Conservation (phyloP, 495 filamentous ascomycete genomes). For the Chaetomidium leptoderma region DNA sequence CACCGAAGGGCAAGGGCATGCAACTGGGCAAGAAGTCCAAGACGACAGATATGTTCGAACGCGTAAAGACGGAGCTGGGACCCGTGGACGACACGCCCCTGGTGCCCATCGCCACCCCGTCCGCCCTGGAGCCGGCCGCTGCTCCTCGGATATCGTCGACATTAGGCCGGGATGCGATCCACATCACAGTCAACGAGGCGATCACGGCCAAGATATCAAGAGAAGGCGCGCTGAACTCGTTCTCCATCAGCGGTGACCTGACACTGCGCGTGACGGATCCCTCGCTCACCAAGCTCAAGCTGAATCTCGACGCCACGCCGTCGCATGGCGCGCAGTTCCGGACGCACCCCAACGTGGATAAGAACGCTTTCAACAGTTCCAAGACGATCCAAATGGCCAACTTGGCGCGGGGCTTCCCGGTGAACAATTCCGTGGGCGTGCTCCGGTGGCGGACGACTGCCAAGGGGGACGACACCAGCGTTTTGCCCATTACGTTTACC, state of each 20-base stretch:
- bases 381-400: slow-evolving; percentile 84
- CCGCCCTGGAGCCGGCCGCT: slow-evolving; percentile 51
- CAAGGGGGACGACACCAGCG: slow-evolving; percentile 65
- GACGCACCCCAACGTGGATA: slow-evolving; percentile 94
- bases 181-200: slow-evolving; percentile 78
- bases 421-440: slow-evolving; percentile 83
- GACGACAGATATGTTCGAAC: slow-evolving; percentile 92
- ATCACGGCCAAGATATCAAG: slow-evolving; percentile 83
- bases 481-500: slow-evolving; percentile 84
- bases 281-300: slow-evolving; percentile 80
- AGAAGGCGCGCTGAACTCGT: slow-evolving; percentile 76
- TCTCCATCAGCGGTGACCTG: slow-evolving; percentile 86
- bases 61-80: slow-evolving; percentile 83
- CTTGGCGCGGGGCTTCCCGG: slow-evolving; percentile 76
- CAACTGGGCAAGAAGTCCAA: slow-evolving; percentile 97
- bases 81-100: slow-evolving; percentile 70
- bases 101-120: slow-evolving; percentile 60
- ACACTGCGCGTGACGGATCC: slow-evolving; percentile 83
- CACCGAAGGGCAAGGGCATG: slow-evolving; percentile 92
- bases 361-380: slow-evolving; percentile 68
- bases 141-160: slow-evolving; percentile 60
- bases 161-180: slow-evolving; percentile 71
- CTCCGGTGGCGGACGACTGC: slow-evolving; percentile 80
- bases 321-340: slow-evolving; percentile 80
- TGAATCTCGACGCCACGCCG: slow-evolving; percentile 68